Percentiles rank a stretch among this genome's conserved stretches.
These are phyloP conservation scores for Trypanosoma cruzi DNA, from an alignment of 208 protist genomes.

Conservation along the genomic window DNA sequence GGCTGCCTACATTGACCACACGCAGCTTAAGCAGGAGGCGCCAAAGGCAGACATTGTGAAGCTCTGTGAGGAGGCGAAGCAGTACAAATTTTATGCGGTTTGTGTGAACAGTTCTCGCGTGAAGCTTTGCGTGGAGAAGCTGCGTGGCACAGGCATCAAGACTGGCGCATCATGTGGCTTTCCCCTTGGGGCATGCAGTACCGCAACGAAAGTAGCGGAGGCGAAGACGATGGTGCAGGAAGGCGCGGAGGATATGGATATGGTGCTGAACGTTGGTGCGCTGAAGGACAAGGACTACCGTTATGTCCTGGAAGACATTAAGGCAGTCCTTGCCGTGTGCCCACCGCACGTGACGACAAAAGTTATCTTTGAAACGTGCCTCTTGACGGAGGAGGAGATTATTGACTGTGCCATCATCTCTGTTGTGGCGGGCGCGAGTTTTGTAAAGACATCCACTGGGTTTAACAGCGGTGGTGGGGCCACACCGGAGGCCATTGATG, in stretches of 20 bases:
- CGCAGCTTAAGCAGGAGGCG: constrained; percentile 87
- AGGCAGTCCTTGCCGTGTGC: constrained; percentile 60
- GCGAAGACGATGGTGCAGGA: constrained; percentile 51
- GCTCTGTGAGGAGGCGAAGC: constrained; percentile 89
- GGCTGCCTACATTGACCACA: constrained; percentile 93
- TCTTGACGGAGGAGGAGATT: constrained; percentile 88
- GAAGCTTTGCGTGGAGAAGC: constrained; percentile 34
- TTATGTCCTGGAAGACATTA: constrained; percentile 89
- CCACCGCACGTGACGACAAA: constrained; percentile 48
- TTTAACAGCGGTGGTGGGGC: constrained; percentile 88
- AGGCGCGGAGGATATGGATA: constrained; percentile 95
- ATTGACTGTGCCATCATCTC: constrained; percentile 89
- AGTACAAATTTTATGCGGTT: constrained; percentile 88
- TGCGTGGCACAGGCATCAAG: constrained; percentile 53
- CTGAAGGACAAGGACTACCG: constrained; percentile 88
- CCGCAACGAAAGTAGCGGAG: constrained; percentile 87
- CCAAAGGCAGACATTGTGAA: constrained; percentile 49
- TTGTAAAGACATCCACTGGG: constrained; percentile 96
- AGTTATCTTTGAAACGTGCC: constrained; percentile 95
- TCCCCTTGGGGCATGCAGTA: constrained; percentile 89
- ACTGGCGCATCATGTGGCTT: constrained; percentile 89
- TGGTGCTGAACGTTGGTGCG: constrained; percentile 94
- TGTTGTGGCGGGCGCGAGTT: constrained; percentile 86
- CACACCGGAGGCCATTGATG: constrained; percentile 80
- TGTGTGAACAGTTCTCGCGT: constrained; percentile 94